Percentiles rank a stretch among this genome's conserved stretches.
Conservation (phyloP, 371 early-diverging fungal genomes). For the Circinella umbellata region DNA sequence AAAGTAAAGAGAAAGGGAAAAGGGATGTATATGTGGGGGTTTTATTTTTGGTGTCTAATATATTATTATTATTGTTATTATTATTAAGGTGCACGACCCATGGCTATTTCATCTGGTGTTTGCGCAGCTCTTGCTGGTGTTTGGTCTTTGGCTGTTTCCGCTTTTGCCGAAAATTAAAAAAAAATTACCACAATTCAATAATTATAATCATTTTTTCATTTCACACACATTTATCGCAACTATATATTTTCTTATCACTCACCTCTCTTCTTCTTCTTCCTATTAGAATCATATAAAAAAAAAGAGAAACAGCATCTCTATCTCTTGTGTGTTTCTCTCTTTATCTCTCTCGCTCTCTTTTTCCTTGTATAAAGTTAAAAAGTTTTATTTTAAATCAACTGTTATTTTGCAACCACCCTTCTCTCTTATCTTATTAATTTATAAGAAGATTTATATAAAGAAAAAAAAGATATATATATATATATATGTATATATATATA, state of each 20-base stretch:
- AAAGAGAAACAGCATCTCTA: too few relatives aligned
- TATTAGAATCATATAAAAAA: too few relatives aligned
- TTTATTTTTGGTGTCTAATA: background rate
- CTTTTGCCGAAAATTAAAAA: conserved; percentile 34
- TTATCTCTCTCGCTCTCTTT: background rate
- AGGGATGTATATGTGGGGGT: background rate
- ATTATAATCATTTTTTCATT: too few relatives aligned
- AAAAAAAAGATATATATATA: background rate
- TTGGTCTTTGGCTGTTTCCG: conserved; percentile 49
- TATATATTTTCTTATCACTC: too few relatives aligned
- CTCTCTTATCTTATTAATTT: background rate
- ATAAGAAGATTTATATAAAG: background rate
- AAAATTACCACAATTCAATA: background rate
- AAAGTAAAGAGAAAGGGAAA: background rate
- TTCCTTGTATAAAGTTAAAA: background rate
- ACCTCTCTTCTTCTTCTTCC: too few relatives aligned
- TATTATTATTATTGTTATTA: background rate
- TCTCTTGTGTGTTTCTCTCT: too few relatives aligned
- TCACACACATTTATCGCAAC: too few relatives aligned
- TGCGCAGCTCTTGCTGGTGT: conserved; percentile 63
- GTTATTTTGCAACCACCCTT: background rate
- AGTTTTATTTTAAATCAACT: background rate
- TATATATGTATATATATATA: background rate
- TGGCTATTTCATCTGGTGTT: conserved; percentile 61
- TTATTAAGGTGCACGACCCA: conserved; percentile 52